A percentile compares a stretch with the other conserved stretches of the same genome.
Evolutionary conservation across 2,329 filamentous ascomycete genomes (phyloP).

Genomic region (Fusarium nodosum): DNA sequence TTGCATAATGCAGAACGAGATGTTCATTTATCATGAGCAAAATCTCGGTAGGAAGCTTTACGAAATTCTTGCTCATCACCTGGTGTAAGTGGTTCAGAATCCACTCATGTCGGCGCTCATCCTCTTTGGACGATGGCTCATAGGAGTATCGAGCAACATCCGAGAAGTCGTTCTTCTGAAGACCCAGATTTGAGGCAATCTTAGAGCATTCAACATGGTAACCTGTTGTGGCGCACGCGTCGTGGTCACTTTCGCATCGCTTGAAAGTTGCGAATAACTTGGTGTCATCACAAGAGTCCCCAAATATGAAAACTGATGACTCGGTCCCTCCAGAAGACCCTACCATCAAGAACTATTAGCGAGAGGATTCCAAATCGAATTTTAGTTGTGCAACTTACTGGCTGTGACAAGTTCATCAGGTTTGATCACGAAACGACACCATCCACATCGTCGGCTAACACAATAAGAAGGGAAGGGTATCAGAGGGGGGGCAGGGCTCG

Average conservation of each 20-base stretch:
- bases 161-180: constrained; percentile 10
- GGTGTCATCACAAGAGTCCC: constrained; percentile 2
- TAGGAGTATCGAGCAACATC: constrained; percentile 25
- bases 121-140: constrained; percentile 15
- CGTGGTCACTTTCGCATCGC: constrained; percentile 24
- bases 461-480: constrained; percentile 30
- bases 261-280: constrained; percentile 19
- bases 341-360: not conserved
- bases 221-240: constrained; percentile 23
- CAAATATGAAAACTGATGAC: constrained; percentile 8
- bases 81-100: constrained; percentile 18
- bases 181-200: constrained; percentile 14
- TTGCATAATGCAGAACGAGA: constrained; percentile 22
- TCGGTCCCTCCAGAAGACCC: constrained; percentile 25
- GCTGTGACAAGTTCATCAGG: constrained; percentile 21
- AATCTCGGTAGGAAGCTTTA: constrained; percentile 23
- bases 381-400: not conserved
- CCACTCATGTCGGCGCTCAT: constrained; percentile 20
- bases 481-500: constrained; percentile 12
- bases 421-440: constrained; percentile 36
- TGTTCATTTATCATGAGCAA: constrained; percentile 12
- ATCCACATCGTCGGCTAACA: constrained; percentile 31
- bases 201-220: constrained; percentile 29
- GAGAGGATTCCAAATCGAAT: not conserved
- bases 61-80: constrained; percentile 1